These are phyloP conservation scores for Dactylellina drechsleri DNA, from an alignment of 2,329 filamentous ascomycete species.

Conservation along the genomic window DNA sequence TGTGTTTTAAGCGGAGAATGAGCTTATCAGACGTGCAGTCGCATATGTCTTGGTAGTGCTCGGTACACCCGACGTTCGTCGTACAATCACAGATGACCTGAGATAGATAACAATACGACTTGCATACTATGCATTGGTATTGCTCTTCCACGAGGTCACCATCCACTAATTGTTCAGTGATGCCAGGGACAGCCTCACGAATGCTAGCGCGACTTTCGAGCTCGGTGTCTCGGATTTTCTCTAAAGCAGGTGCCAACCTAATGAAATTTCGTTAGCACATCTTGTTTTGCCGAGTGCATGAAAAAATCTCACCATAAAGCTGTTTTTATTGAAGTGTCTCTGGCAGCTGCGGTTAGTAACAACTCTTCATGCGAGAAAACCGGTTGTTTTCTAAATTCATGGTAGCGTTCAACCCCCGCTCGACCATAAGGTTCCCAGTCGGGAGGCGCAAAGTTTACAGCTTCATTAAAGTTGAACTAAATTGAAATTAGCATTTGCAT, in stretches of 20 bases:
- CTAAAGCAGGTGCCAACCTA: constrained; percentile 82
- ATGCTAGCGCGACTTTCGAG: constrained; percentile 74
- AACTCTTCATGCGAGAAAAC: constrained; percentile 98
- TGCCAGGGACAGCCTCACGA: constrained; percentile 61
- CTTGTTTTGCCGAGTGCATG: background rate
- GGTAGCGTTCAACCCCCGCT: constrained; percentile 83
- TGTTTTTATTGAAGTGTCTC: constrained; percentile 82
- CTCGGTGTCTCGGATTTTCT: constrained; percentile 81
- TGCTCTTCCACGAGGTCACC: constrained; percentile 87
- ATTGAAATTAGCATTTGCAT: constrained; percentile 18
- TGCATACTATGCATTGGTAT: constrained; percentile 90
- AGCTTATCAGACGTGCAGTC: constrained; percentile 57
- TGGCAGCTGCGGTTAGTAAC: constrained; percentile 86
- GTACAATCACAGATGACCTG: constrained; percentile 85
- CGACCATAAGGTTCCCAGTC: constrained; percentile 97
- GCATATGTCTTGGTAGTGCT: constrained; percentile 71
- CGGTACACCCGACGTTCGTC: constrained; percentile 80
- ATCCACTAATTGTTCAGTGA: constrained; percentile 64
- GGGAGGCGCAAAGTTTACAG: constrained; percentile 93
- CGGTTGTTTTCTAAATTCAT: constrained; percentile 87
- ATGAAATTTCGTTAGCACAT: constrained; percentile 4
- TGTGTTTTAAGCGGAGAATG: constrained; percentile 78
- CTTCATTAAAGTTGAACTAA: constrained; percentile 95
- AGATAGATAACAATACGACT: constrained; percentile 89
- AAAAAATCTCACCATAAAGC: constrained; percentile 74